Evolutionary conservation across 2,329 filamentous ascomycete species (phyloP).

Genomic region (Parastagonospora avenae): DNA sequence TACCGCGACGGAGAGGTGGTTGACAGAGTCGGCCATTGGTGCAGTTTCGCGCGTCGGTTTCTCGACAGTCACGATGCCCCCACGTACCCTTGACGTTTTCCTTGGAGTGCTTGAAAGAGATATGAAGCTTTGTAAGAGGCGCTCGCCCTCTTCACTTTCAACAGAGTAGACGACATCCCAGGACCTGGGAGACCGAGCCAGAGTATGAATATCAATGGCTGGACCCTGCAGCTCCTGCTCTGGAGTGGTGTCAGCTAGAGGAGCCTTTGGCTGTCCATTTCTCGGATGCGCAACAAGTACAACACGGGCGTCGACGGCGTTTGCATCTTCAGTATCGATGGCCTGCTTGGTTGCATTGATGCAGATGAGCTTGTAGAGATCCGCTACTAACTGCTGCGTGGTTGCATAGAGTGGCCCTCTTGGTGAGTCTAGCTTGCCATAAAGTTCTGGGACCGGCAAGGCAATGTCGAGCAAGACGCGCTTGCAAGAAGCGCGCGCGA

Average conservation of each 20-base stretch:
- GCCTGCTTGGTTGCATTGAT: conserved; percentile 69
- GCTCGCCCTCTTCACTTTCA: conserved; percentile 67
- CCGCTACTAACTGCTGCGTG: conserved; percentile 76
- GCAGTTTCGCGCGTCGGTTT: conserved; percentile 2
- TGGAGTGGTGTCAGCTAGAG: conserved; percentile 27
- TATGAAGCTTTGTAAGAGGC: conserved; percentile 57
- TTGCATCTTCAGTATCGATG: conserved; percentile 68
- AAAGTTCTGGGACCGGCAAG: conserved; percentile 67
- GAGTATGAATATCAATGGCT: conserved; percentile 54
- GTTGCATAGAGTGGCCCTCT: conserved; percentile 66
- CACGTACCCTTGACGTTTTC: conserved; percentile 43
- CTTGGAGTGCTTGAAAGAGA: conserved; percentile 29
- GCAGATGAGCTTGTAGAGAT: conserved; percentile 78
- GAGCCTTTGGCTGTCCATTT: conserved; percentile 31
- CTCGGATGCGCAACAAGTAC: conserved; percentile 70
- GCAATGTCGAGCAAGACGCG: conserved; percentile 62
- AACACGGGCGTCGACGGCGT: conserved; percentile 76
- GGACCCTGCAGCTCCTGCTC: conserved; percentile 52
- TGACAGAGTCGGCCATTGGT: conserved; percentile 13
- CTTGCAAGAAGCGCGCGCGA: conserved; percentile 38
- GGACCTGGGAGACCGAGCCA: conserved; percentile 56
- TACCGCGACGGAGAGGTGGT: conserved; percentile 72
- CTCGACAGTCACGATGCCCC: conserved; percentile 39
- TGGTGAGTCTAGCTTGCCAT: conserved; percentile 55
- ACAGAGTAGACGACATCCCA: conserved; percentile 72